Percentiles rank a stretch among this genome's conserved stretches.
Conservation (phyloP, 2,329 filamentous ascomycete genomes). For the Phaeosphaeria sp. region DNA sequence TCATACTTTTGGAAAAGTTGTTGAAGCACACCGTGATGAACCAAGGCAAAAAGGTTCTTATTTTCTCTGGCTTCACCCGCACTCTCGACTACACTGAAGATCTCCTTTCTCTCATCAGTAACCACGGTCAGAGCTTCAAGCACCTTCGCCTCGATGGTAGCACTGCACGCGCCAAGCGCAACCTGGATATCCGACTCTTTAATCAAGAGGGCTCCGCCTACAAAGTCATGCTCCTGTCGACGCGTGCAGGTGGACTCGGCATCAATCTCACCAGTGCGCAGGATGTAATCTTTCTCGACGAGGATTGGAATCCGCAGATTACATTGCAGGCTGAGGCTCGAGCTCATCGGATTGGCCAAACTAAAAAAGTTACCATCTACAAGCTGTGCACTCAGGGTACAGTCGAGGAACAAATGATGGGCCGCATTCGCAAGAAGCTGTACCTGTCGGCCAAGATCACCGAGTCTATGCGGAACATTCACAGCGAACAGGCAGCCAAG, state of each 20-base stretch:
- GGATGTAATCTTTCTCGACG: constrained; percentile 64
- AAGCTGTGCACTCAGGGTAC: constrained; percentile 64
- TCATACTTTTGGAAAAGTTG: constrained; percentile 61
- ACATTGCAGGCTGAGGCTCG: constrained; percentile 62
- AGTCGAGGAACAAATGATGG: constrained; percentile 65
- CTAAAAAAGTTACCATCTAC: constrained; percentile 61
- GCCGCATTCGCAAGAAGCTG: constrained; percentile 66
- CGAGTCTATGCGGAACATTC: constrained; percentile 63
- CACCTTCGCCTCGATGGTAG: constrained; percentile 60
- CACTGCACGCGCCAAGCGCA: constrained; percentile 57
- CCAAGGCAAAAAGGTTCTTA: constrained; percentile 60
- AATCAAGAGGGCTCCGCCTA: constrained; percentile 55
- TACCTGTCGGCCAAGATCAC: constrained; percentile 67
- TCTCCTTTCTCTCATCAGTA: constrained; percentile 54
- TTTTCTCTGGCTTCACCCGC: constrained; percentile 63
- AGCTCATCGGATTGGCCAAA: constrained; percentile 63
- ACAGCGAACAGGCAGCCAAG: constrained; percentile 44
- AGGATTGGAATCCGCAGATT: constrained; percentile 63
- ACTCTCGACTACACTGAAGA: constrained; percentile 62
- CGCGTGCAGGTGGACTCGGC: constrained; percentile 62
- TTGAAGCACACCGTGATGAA: constrained; percentile 57
- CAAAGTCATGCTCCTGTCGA: constrained; percentile 63
- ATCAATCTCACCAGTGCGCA: constrained; percentile 62
- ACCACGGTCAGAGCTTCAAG: constrained; percentile 49
- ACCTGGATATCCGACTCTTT: constrained; percentile 61